Conservation (phyloP, 2,329 filamentous ascomycete genomes). For the Rutstroemia sydowiana region DNA sequence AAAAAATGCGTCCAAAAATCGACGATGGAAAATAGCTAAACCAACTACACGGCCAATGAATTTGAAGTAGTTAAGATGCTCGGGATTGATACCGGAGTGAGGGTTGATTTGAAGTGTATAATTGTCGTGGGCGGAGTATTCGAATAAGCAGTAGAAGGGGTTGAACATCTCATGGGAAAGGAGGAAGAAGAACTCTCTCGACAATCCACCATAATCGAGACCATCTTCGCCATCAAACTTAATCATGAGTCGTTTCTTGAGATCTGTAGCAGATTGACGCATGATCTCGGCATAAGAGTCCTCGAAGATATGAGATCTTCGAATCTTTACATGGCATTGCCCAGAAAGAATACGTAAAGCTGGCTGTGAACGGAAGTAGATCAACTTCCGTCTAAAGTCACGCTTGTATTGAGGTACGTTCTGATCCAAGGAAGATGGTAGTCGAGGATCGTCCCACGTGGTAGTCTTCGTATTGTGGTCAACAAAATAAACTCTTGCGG, state of each 20-base stretch:
- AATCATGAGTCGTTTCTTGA: constrained; percentile 99
- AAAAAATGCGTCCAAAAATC: constrained; percentile 97
- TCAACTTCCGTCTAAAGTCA: constrained; percentile 94
- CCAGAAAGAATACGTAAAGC: constrained; percentile 91
- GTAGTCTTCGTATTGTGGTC: constrained; percentile 99
- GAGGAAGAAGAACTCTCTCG: constrained; percentile 98
- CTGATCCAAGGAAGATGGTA: constrained; percentile 93
- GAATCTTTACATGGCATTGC: constrained; percentile 96
- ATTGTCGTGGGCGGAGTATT: constrained; percentile 99
- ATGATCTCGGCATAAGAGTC: constrained; percentile 99
- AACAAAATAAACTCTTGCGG: constrained; percentile 95
- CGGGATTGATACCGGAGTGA: constrained; percentile 97
- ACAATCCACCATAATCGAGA: constrained; percentile 94
- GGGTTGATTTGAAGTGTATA: constrained; percentile 99
- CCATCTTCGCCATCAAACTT: constrained; percentile 99
- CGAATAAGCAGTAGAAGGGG: constrained; percentile 98
- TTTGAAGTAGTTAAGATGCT: constrained; percentile 99
- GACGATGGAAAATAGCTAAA: constrained; percentile 92
- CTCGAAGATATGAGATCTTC: constrained; percentile 94
- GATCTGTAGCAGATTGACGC: constrained; percentile 85
- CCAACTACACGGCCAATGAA: constrained; percentile 98
- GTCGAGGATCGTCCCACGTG: constrained; percentile 93
- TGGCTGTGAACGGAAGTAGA: constrained; percentile 98
- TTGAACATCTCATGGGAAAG: constrained; percentile 99
- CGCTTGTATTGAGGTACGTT: constrained; percentile 99